Evolutionary conservation across 129 eudicot genomes (phyloP), one percentile per base, ranked within the genome.

Genomic region (Erigeron canadensis): DNA sequence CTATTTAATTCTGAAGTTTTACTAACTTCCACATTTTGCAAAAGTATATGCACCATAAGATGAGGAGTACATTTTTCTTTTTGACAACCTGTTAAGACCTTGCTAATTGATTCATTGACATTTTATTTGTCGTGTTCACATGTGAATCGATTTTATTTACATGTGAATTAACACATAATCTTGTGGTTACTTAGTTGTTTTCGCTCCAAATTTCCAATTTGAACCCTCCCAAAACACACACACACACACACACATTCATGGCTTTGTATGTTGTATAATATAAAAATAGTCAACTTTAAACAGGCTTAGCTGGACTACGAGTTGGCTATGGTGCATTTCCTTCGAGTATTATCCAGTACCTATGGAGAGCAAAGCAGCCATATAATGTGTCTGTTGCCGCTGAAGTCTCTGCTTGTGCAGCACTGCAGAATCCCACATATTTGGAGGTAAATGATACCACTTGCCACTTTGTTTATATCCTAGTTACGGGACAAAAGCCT

Each of bases 341-440:
- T 11, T 74, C 80, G 71, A 90, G 99, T 80, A 88, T 90, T 61
- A 95, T 95, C 46, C 88, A 88, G 71, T 95, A 81, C 56, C 73
- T 95, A 4, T 95, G 99, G 99, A 86, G 99, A 79, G 99, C 97
- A 51, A 95, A 95, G 73, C 99, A 95, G 73, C 99, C 99, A 43
- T 95, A 95, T 83, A 95, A 95, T 48, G 99, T 95, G 47, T 95
- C 99, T 77, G 99, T 94, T 84, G 99, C 99, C 68, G 99, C 99
- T 61, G 99, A 95, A 88, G 70, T 95, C 69, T 82, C 99, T 65
- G 99, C 99, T 11, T 90, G 99, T 74, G 99, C 99, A 9, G 99
- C 99, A 53, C 80, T 95, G 70, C 70, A 79, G 72, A 95, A 95
- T 80, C 93, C 99, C 15, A 69, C 74, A 11, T 95, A 95, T 86